Conservation (phyloP, 2,329 filamentous ascomycete genomes). For the Metarhizium rileyi region DNA sequence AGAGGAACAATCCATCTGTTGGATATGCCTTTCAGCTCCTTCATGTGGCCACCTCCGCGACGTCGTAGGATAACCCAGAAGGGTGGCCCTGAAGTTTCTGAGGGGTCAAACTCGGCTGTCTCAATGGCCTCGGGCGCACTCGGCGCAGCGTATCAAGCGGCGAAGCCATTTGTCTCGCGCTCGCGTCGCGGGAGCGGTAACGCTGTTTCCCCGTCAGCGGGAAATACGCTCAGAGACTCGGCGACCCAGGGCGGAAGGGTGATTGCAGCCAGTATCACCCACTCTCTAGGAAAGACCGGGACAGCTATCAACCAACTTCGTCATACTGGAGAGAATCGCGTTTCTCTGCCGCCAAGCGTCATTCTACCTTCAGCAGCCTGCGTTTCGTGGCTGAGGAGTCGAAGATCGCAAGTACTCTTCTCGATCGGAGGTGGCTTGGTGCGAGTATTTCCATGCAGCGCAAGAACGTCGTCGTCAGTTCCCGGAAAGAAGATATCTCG, state of each 20-base stretch:
- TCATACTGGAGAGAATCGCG: slow-evolving; percentile 65
- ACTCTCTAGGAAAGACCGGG: slow-evolving; percentile 65
- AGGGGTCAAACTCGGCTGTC: slow-evolving; percentile 45
- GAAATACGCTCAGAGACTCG: slow-evolving; percentile 43
- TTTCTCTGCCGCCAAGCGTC: slow-evolving; percentile 53
- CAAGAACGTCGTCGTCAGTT: slow-evolving; percentile 43
- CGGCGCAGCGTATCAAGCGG: slow-evolving; percentile 59
- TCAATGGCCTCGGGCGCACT: slow-evolving; percentile 63
- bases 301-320: slow-evolving; percentile 60
- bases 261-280: slow-evolving; percentile 63
- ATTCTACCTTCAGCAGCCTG: slow-evolving; percentile 46
- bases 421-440: slow-evolving; percentile 57
- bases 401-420: slow-evolving; percentile 52
- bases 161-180: slow-evolving; percentile 48
- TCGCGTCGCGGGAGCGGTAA: slow-evolving; percentile 41
- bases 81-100: slow-evolving; percentile 35
- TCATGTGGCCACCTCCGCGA: slow-evolving; percentile 74
- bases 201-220: slow-evolving; percentile 20
- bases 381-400: slow-evolving; percentile 55
- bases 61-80: slow-evolving; percentile 37
- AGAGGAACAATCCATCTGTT: slow-evolving; percentile 92
- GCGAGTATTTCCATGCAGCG: slow-evolving; percentile 53
- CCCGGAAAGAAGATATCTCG: slow-evolving; percentile 43
- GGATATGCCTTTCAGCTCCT: slow-evolving; percentile 72
- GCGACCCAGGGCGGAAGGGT: slow-evolving; percentile 62